Percentiles rank a stretch among this genome's conserved stretches.
Evolutionary conservation across 1,284 basidiomycete genomes (phyloP).

Genomic region (Papiliotrema flavescens): DNA sequence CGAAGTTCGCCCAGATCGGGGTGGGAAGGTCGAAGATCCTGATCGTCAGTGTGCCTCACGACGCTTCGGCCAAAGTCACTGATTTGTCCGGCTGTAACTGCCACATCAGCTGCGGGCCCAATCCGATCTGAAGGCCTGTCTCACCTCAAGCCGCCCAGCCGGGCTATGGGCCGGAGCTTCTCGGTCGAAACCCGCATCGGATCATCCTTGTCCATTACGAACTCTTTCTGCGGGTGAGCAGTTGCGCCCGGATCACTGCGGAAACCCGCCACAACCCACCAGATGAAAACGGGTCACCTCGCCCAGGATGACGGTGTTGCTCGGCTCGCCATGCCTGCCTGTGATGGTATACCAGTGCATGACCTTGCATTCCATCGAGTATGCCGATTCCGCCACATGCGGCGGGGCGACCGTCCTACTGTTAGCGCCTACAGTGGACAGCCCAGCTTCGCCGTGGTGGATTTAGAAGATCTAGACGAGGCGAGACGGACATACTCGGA

Average conservation of each 20-base stretch:
- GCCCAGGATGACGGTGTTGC: constrained; percentile 62
- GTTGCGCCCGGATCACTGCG: no score
- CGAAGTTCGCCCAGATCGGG: background rate
- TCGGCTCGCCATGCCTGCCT: constrained; percentile 48
- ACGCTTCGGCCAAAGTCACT: no score
- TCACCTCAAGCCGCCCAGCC: constrained; percentile 63
- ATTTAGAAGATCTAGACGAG: no score
- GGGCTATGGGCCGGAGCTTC: constrained; percentile 60
- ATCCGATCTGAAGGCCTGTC: no score
- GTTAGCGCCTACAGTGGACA: constrained; percentile 50
- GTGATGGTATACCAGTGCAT: constrained; percentile 59
- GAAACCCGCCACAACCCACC: constrained; percentile 14
- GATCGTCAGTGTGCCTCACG: no score
- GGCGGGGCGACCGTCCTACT: constrained; percentile 57
- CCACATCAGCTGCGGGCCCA: no score
- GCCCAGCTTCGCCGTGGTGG: no score
- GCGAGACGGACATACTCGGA: no score
- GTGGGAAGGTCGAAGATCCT: no score
- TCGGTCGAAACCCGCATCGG: constrained; percentile 32
- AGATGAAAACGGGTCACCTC: constrained; percentile 63
- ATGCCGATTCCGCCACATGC: constrained; percentile 65
- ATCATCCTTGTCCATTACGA: constrained; percentile 56
- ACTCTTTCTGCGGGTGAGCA: constrained; percentile 52
- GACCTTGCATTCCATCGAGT: constrained; percentile 69
- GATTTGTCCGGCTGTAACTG: no score